Evolutionary conservation across 2,329 filamentous ascomycete species (phyloP).

Genomic region (Scorias spongiosa): DNA sequence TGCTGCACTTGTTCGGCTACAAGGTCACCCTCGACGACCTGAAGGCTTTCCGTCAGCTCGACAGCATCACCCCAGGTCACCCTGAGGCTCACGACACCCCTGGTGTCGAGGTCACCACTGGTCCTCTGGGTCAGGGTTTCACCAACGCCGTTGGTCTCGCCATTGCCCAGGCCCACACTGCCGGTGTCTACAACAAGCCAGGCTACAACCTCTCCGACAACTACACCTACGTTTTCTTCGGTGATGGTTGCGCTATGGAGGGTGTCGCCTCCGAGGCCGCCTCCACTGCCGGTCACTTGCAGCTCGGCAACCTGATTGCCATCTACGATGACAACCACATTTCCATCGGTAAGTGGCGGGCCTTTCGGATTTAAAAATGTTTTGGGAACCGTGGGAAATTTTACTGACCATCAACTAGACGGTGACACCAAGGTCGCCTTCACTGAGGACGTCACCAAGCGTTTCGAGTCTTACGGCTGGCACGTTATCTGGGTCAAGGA

Average conservation of each 20-base stretch:
- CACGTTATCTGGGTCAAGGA: constrained; percentile 72
- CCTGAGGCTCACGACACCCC: constrained; percentile 94
- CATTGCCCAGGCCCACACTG: constrained; percentile 87
- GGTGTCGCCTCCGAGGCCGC: constrained; percentile 88
- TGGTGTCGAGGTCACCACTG: constrained; percentile 94
- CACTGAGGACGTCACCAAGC: constrained; percentile 89
- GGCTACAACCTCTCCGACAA: constrained; percentile 85
- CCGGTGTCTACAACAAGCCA: constrained; percentile 89
- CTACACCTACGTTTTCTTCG: constrained; percentile 93
- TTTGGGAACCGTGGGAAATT: neutral
- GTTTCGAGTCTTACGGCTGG: constrained; percentile 97
- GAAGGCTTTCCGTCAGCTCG: constrained; percentile 77
- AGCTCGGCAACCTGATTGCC: constrained; percentile 93
- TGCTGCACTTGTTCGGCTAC: constrained; percentile 95
- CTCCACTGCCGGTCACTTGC: constrained; percentile 85
- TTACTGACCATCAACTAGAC: constrained; percentile 34
- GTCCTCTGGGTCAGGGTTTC: constrained; percentile 93
- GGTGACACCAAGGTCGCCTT: constrained; percentile 93
- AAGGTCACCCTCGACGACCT: constrained; percentile 74
- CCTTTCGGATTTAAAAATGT: neutral
- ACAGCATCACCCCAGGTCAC: constrained; percentile 84
- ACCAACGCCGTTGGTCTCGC: constrained; percentile 95
- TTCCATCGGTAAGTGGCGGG: constrained; percentile 45
- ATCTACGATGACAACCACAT: constrained; percentile 99
- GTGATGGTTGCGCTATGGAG: constrained; percentile 98